Percentiles rank a stretch among this genome's conserved stretches.
These are phyloP conservation scores for Theobroma cacao DNA, from an alignment of 345 rosid species.

Conservation along the genomic window DNA sequence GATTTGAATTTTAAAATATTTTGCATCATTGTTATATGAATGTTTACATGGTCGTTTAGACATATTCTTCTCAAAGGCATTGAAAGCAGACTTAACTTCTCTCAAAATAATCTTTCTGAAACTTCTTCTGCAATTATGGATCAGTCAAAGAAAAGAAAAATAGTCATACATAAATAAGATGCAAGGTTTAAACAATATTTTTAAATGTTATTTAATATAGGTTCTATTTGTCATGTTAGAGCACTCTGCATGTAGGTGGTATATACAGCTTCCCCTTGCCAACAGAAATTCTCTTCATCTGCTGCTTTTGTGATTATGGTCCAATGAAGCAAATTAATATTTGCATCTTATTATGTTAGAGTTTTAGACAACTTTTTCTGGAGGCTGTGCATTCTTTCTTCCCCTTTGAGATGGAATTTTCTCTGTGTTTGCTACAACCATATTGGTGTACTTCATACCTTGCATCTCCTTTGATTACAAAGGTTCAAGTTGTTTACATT, in stretches of 20 bases:
- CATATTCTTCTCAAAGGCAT: background rate
- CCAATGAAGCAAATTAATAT: background rate
- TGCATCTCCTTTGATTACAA: background rate
- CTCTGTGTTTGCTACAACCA: background rate
- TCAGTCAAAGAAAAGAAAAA: background rate
- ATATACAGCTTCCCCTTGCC: background rate
- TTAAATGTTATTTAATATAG: background rate
- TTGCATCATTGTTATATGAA: background rate
- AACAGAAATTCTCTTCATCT: background rate
- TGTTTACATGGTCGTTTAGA: background rate
- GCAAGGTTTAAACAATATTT: background rate
- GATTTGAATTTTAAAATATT: too few relatives aligned
- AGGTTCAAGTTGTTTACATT: background rate
- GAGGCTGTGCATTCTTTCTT: background rate
- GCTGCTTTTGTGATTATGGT: conserved; percentile 27
- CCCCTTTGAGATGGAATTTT: background rate
- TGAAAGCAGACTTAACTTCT: background rate
- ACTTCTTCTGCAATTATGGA: background rate
- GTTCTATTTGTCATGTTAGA: background rate
- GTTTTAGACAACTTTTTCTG: background rate
- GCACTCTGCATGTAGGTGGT: background rate
- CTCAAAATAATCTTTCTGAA: background rate
- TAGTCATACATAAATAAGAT: background rate
- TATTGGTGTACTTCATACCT: background rate
- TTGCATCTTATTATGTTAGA: background rate